Base-by-base conservation (phyloP, 2,329 filamentous ascomycete species). In the Penicillium oxalicum region DNA sequence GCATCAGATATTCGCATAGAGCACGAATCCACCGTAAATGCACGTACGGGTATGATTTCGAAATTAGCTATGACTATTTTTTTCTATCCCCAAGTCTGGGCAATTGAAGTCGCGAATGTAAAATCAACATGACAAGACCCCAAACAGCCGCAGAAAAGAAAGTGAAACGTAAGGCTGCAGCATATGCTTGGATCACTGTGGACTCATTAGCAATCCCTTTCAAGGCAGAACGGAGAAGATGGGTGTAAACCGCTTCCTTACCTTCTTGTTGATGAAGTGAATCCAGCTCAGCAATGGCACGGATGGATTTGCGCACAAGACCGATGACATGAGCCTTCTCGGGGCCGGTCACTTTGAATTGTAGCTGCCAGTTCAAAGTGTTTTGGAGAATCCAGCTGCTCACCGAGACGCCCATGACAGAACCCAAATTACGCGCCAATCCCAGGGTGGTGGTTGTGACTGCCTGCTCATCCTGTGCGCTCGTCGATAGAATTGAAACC, bases 361-460 rank as follows among this genome's bases (percentile, higher is more conserved):
- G 67, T 4, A 91, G 74, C 55, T 83, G 84, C 13, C 74, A 69
- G 7, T 79, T 68, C 44, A 91, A 70, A 0, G 80, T 76, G 59
- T 89, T 89, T 69, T 91, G 87, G 52, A 91, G 72, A 6, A 89
- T 79, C 49, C 89, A 75, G 62, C 83, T 87, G 56, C 82, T 86
- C 45, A 78, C 72, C 0, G 86, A 82, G 39, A 91, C 79, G n/a
- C 87, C 87, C 61, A 90, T 75, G 1, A 91, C 86, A 48, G 77
- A 79, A 5, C 87, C 87, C 4, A 91, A 68, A 49, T 80, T 82
- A 47, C 87, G 78, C 81, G 84, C 89, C 13, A 91, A 70, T 13
- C 85, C 78, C 51, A 91, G 71, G 0, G 86, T 88, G 45, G 78
- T 82, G 1, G 85, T 87, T 9, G 83, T 81, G 36, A 86, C 82